phyloP scores from a whole-genome alignment of 176 grass and related monocot species.

The Cocos nucifera region DNA sequence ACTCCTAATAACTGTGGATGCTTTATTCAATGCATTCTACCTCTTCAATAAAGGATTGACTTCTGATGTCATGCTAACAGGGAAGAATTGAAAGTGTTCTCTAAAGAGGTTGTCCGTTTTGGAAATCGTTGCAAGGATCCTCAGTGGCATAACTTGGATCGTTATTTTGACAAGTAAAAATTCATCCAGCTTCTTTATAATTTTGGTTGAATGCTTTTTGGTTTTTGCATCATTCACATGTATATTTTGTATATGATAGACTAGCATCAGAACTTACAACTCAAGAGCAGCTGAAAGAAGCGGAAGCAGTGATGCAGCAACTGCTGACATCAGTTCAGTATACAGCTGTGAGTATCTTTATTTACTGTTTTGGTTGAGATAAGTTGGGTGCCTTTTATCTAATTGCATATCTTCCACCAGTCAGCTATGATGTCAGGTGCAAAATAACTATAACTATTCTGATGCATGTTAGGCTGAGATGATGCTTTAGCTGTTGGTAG shows the following conservation, averaged over 20 bases:
- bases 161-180: constrained; percentile 84
- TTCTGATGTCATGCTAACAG: constrained; percentile 42
- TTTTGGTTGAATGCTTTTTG: constrained; percentile 13
- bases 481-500: no score
- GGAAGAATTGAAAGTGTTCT: constrained; percentile 91
- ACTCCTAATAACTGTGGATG: no score
- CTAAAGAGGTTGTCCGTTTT: constrained; percentile 82
- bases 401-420: no score
- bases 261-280: constrained; percentile 64
- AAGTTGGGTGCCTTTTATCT: not conserved
- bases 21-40: constrained; percentile 13
- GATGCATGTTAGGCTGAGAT: no score
- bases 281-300: constrained; percentile 67
- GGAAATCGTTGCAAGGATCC: constrained; percentile 99
- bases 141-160: constrained; percentile 95
- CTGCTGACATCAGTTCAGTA: constrained; percentile 67
- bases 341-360: constrained; percentile 71
- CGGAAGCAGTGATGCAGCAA: constrained; percentile 73
- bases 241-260: constrained; percentile 35
- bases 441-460: no score
- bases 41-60: not conserved
- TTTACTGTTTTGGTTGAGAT: constrained; percentile 13
- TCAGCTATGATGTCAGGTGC: no score
- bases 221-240: constrained; percentile 4
- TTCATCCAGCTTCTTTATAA: constrained; percentile 18